Conservation (phyloP, 371 early-diverging fungal species). For the Mortierella sp. region DNA sequence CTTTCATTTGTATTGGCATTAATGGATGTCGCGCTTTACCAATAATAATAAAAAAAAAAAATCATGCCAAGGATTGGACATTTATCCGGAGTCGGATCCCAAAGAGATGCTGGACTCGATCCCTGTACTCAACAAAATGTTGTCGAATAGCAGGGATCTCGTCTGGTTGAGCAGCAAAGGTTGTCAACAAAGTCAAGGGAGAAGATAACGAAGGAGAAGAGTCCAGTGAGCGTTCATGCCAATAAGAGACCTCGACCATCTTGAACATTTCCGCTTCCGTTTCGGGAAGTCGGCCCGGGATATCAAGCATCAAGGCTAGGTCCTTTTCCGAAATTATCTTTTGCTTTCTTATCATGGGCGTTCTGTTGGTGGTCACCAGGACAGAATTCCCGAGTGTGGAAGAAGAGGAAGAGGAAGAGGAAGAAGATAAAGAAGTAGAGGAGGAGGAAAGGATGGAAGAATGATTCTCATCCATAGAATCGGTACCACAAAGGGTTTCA, state of each 20-base stretch:
- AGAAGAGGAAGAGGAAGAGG: not conserved
- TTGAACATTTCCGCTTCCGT: slow-evolving; percentile 51
- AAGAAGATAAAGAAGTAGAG: not conserved
- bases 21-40: not conserved
- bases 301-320: slow-evolving; percentile 64
- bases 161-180: slow-evolving; percentile 49
- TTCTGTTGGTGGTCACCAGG: not conserved
- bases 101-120: slow-evolving; percentile 14
- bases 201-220: too few species aligned
- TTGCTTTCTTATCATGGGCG: not conserved
- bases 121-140: slow-evolving; percentile 31
- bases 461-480: too few species aligned
- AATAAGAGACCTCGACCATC: slow-evolving; percentile 69
- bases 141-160: slow-evolving; percentile 21
- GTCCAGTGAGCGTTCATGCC: slow-evolving; percentile 19
- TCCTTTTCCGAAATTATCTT: slow-evolving; percentile 52
- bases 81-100: slow-evolving; percentile 30
- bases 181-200: slow-evolving; percentile 23
- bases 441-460: too few species aligned
- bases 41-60: not conserved
- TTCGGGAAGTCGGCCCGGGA: slow-evolving; percentile 68
- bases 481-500: slow-evolving; percentile 6
- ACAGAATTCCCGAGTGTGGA: not conserved
- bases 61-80: slow-evolving; percentile 29
- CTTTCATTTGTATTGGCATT: not conserved